Evolutionary conservation across 2,329 filamentous ascomycete genomes (phyloP), one percentile per base, ranked within the genome.

Genomic region (Alternaria burnsii): DNA sequence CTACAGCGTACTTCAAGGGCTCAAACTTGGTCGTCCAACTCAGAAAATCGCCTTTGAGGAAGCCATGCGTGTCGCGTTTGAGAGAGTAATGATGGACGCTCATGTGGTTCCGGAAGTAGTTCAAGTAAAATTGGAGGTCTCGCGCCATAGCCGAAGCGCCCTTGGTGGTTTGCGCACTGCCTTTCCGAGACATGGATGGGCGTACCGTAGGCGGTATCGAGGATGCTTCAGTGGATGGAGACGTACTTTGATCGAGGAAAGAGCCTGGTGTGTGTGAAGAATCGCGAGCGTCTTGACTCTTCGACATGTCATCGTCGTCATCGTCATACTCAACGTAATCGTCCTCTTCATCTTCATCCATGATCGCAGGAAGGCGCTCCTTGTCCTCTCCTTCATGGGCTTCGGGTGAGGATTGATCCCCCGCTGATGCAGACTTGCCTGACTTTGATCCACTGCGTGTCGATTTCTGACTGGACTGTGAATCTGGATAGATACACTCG

Each of bases 401-500:
- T 44, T 85, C 83, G n/a, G 82, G 83, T 3, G 85, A 86, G n/a
- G 81, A 82, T 16, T 79, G 82, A 59, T 79, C 82, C 12, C 83
- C 83, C 18, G 78, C 79, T 18, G 79, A 79, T 43, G 79, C 75
- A 47, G 81, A 82, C 48, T 74, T 74, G n/a, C 70, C 71, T 26
- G 77, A 71, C 66, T 83, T 86, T 65, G 77, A 73, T 38, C 76
- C 79, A 63, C 79, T 81, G 55, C 80, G 80, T 59, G 82, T 83
- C 41, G 82, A 75, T 52, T 82, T 80, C 42, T 82, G 76, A 47
- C 87, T 81, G 26, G 82, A 77, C 44, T 89, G 82, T 30, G 89
- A 83, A 48, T 94, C 92, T 3, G 95, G 94, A 76, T 97, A 99
- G 59, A 91, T 85, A 77, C 95, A 99, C 66, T 97, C 92, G 79